Percentiles rank a stretch among this genome's conserved stretches.
phyloP scores from a whole-genome alignment of 1,139 yeast species.

The Magnusiomyces starmeri region DNA sequence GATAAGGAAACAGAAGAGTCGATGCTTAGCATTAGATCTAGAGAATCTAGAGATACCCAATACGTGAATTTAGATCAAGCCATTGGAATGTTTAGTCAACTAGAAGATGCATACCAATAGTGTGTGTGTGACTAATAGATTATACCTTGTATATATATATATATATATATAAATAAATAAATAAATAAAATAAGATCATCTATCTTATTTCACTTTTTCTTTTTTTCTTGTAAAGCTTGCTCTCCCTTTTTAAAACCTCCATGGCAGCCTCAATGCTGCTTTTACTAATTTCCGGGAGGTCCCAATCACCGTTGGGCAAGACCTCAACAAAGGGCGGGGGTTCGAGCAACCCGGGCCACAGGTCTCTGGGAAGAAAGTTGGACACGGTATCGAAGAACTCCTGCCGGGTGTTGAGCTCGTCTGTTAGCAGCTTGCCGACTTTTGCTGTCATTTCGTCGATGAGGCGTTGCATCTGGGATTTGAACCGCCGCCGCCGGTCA shows the following conservation, averaged over 20 bases:
- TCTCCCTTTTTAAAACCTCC: not conserved
- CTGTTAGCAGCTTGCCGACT: constrained; percentile 13
- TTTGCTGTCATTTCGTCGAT: not conserved
- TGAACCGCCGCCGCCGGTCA: constrained; percentile 9
- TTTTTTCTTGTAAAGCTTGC: not conserved
- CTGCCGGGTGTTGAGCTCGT: constrained; percentile 39
- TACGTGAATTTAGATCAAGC: constrained; percentile 27
- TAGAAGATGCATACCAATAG: constrained; percentile 25
- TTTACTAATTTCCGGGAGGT: constrained; percentile 9
- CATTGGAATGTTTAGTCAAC: constrained; percentile 21
- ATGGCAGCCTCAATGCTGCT: not conserved
- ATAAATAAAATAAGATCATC: not conserved
- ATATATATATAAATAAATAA: not conserved
- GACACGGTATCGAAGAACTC: constrained; percentile 42
- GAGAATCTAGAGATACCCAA: constrained; percentile 45
- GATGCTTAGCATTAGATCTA: constrained; percentile 59
- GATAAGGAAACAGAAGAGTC: constrained; percentile 66
- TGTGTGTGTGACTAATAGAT: not conserved
- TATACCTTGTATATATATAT: not conserved
- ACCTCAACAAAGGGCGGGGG: constrained; percentile 19
- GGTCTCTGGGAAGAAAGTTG: constrained; percentile 46
- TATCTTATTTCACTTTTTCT: not conserved
- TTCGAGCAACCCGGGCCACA: constrained; percentile 42
- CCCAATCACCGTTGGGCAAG: constrained; percentile 8
- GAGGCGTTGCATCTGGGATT: constrained; percentile 8